Conservation (phyloP, 2,329 filamentous ascomycete genomes). For the Aspergillus versicolor region DNA sequence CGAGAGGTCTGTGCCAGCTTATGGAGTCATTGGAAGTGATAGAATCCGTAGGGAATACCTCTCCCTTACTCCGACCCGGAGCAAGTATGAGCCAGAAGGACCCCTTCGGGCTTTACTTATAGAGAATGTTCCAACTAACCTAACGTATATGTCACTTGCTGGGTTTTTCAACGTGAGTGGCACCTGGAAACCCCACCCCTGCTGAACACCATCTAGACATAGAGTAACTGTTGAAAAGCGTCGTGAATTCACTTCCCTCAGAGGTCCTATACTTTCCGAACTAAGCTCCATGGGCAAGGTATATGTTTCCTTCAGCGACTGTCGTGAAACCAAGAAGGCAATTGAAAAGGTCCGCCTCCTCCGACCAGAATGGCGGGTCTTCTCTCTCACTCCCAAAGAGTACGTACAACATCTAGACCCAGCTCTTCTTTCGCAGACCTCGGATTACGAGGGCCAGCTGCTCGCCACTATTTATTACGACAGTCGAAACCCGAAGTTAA, state of each 20-base stretch:
- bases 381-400: constrained; percentile 47
- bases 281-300: constrained; percentile 44
- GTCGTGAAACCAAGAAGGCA: constrained; percentile 58
- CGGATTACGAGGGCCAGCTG: constrained; percentile 58
- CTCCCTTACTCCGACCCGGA: constrained; percentile 14
- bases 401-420: constrained; percentile 42
- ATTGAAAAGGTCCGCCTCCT: constrained; percentile 48
- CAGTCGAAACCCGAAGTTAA: constrained; percentile 26
- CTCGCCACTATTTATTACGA: constrained; percentile 50
- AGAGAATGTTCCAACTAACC: constrained; percentile 31
- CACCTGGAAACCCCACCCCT: not conserved
- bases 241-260: constrained; percentile 37
- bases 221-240: constrained; percentile 21
- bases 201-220: not conserved
- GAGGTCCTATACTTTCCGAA: constrained; percentile 37
- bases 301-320: constrained; percentile 59
- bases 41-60: constrained; percentile 13
- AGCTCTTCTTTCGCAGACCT: constrained; percentile 26
- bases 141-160: constrained; percentile 36
- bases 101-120: constrained; percentile 32
- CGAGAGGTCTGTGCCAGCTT: constrained; percentile 17
- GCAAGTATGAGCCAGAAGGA: constrained; percentile 27
- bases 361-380: constrained; percentile 49
- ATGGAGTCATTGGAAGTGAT: constrained; percentile 25
- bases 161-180: constrained; percentile 41